Evolutionary conservation across 1,284 basidiomycete genomes (phyloP).

Genomic region (Trametes polyzona): DNA sequence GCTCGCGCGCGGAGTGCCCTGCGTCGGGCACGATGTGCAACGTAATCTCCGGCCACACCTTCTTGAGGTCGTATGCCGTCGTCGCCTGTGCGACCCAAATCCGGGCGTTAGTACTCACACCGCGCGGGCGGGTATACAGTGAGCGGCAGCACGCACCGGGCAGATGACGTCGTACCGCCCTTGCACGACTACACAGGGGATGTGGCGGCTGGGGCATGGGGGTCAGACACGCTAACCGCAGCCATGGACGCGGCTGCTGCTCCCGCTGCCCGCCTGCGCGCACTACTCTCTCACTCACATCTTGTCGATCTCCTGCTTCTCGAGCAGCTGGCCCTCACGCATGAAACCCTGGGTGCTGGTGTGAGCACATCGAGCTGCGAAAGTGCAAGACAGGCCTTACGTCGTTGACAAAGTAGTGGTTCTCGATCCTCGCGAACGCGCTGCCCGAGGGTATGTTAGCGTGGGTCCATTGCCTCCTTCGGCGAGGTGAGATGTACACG

Average conservation of each 20-base stretch:
- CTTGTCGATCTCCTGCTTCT: conserved; percentile 85
- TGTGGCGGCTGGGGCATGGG: conserved; percentile 65
- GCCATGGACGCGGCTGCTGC: not conserved
- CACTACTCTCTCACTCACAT: conserved; percentile 79
- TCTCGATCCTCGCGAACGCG: conserved; percentile 90
- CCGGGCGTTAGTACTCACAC: not conserved
- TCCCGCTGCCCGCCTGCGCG: too few relatives aligned
- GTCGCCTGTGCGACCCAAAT: conserved; percentile 52
- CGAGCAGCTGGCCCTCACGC: conserved; percentile 87
- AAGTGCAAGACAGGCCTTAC: conserved; percentile 40
- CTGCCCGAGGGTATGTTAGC: conserved; percentile 40
- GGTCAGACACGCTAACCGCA: not conserved
- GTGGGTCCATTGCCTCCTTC: too few relatives aligned
- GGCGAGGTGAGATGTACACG: too few relatives aligned
- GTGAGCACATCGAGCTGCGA: not conserved
- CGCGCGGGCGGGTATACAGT: not conserved
- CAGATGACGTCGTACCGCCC: conserved; percentile 86
- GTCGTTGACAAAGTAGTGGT: conserved; percentile 88
- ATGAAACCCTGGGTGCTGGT: conserved; percentile 71
- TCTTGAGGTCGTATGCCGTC: conserved; percentile 81
- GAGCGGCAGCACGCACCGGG: conserved; percentile 51
- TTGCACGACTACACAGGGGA: conserved; percentile 85
- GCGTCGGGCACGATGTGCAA: conserved; percentile 88
- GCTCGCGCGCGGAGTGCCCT: conserved; percentile 87
- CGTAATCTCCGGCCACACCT: conserved; percentile 82